Evolutionary conservation across 2,329 filamentous ascomycete species (phyloP), one percentile per base, ranked within the genome.

Genomic region (Penicillium sp.): DNA sequence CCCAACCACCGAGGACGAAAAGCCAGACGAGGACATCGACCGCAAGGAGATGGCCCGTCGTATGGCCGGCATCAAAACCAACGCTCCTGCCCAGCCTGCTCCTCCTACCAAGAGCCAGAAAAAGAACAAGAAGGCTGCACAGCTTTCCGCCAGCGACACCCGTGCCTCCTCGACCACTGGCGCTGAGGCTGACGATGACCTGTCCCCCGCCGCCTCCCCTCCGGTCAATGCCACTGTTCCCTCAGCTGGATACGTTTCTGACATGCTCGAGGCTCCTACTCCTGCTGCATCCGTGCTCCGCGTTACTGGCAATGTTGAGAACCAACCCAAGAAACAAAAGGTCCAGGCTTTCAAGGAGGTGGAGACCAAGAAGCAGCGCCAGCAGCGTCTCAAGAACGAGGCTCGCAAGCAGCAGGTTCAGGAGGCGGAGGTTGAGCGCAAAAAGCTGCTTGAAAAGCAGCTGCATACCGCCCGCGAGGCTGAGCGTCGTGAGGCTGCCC

Each of bases 361-460:
- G 16, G 89, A 96, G 79, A 89, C 88, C 18, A 97, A 97, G 87
- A 97, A 97, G 81, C 90, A 96, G 78, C 87, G 91, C 56, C 92
- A 97, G 79, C 94, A 96, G 78, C 84, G 87, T 63, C 85, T 88
- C 78, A 97, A 96, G 84, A 86, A 84, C 35, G 91, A 96, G 75
- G 87, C 85, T 54, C 85, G 86, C 67, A 94, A 90, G 80, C 79
- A 81, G 29, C 81, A 84, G 53, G 85, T 89, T 29, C 87, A 92
- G 69, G 88, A 89, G 64, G 84, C 88, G 0, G 92, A 97, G 76
- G 84, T 86, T 68, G 81, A 89, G 67, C 87, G 92, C 68, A 89
- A 90, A 77, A 78, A 78, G 35, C 80, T 89, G 57, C 79, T 90
- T 66, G 91, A 97, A 78, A 87, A 88, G 71, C 92, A 96, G 78